Evolutionary conservation across 805 yeast genomes (phyloP), one percentile per base, ranked within the genome.

Genomic region (Pichia occidentalis): DNA sequence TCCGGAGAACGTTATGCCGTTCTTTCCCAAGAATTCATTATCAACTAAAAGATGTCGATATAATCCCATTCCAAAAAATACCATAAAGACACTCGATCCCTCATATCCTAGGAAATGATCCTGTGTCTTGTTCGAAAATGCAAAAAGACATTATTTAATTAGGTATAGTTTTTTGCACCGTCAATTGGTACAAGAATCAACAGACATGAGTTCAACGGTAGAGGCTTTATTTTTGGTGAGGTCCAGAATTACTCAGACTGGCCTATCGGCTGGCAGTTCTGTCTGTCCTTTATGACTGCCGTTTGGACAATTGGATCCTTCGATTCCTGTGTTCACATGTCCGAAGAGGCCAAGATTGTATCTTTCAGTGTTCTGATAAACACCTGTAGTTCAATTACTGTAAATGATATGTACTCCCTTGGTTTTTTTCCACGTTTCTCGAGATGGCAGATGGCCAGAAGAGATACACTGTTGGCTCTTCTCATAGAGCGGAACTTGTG

Each of bases 281-380:
- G n/a, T n/a, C n/a, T n/a, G n/a, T n/a, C n/a, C n/a, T n/a, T n/a
- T n/a, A n/a, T n/a, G n/a, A n/a, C n/a, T n/a, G n/a, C n/a, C n/a
- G n/a, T n/a, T n/a, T n/a, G n/a, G n/a, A n/a, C n/a, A n/a, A n/a
- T n/a, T n/a, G n/a, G n/a, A n/a, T n/a, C n/a, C n/a, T 78, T 77
- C 54, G 85, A 80, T 54, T 71, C 81, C 4, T 74, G 79, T 48
- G 75, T 80, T 34, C 85, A 80, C 60, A 73, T 77, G 73, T 64
- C 78, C 12, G 86, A 80, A 54, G 85, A 79, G 56, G 80, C 80
- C n/a, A 63, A 63, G 37, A 70, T 76, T 50, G 79, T 85, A 16
- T 63, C 74, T 8, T 62, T 63, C 30, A 72, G 80, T 11, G 75
- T 77, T 3, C 85, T 85, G 5, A 56, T 71, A 34, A 85, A 84